Evolutionary conservation across 345 rosid species (phyloP).

Genomic region (Gossypium arboreum): DNA sequence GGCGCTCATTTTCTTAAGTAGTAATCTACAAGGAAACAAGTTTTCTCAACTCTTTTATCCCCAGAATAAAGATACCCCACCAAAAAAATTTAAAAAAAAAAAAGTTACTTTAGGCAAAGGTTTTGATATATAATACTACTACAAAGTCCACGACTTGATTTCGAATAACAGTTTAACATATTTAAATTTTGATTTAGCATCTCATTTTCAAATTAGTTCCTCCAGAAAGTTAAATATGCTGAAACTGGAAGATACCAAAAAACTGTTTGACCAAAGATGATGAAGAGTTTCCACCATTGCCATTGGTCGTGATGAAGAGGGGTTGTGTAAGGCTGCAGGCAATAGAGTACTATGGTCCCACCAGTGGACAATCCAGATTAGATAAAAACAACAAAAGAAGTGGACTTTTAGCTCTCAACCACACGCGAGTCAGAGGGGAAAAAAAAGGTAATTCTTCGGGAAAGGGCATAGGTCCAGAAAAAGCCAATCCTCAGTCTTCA

Average conservation of each 20-base stretch:
- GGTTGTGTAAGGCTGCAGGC: background rate
- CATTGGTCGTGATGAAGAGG: no score
- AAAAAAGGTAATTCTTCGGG: conserved; percentile 20
- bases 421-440: conserved; percentile 31
- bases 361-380: conserved; percentile 20
- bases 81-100: background rate
- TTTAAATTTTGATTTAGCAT: no score
- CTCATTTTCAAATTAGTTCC: no score
- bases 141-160: conserved; percentile 1
- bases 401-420: conserved; percentile 46
- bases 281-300: background rate
- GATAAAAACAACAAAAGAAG: conserved; percentile 33
- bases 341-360: conserved; percentile 15
- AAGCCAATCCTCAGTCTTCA: conserved; percentile 4
- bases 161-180: background rate
- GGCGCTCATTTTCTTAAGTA: background rate
- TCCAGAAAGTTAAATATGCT: no score
- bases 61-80: background rate
- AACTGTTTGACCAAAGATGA: background rate
- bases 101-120: background rate
- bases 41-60: background rate
- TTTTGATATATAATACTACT: background rate
- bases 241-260: background rate
- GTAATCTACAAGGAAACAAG: background rate
- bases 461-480: conserved; percentile 38